phyloP scores from a whole-genome alignment of 768 basidiomycete species.

The Mycena polygramma region DNA sequence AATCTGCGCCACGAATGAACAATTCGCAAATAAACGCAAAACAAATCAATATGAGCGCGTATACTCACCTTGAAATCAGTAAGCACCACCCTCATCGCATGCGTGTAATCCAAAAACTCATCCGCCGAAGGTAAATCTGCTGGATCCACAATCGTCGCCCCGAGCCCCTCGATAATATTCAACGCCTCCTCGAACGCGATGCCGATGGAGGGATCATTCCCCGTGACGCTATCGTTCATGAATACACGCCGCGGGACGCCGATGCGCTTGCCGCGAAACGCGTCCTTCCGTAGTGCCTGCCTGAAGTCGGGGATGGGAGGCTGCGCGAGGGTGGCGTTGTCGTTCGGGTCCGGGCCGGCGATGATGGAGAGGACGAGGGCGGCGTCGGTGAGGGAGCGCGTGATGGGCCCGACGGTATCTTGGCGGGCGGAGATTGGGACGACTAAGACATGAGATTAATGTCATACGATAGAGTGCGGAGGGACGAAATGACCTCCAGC shows the following conservation, averaged over 20 bases:
- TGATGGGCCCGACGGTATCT: conserved; percentile 71
- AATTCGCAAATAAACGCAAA: not conserved
- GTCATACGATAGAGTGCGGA: not conserved
- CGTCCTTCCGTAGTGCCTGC: conserved; percentile 60
- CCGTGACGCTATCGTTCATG: conserved; percentile 47
- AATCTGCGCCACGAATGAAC: conserved; percentile 50
- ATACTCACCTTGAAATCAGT: conserved; percentile 68
- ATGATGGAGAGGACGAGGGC: conserved; percentile 68
- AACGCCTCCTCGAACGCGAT: conserved; percentile 57
- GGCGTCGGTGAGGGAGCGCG: conserved; percentile 65
- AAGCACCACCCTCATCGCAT: conserved; percentile 67
- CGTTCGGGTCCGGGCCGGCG: conserved; percentile 66
- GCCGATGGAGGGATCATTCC: conserved; percentile 50
- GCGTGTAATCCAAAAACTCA: conserved; percentile 53
- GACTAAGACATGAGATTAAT: conserved; percentile 48
- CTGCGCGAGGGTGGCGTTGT: conserved; percentile 66
- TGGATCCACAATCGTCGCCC: conserved; percentile 70
- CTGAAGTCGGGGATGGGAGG: conserved; percentile 70
- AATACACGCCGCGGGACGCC: conserved; percentile 63
- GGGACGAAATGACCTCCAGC: conserved; percentile 59
- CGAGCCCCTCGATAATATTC: conserved; percentile 51
- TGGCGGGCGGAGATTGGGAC: conserved; percentile 69
- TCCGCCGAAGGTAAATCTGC: conserved; percentile 69
- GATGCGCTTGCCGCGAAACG: conserved; percentile 64
- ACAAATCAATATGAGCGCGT: not conserved